Evolutionary conservation across 2,329 filamentous ascomycete species (phyloP), one percentile per base, ranked within the genome.

Genomic region (Aspergillus sp.): DNA sequence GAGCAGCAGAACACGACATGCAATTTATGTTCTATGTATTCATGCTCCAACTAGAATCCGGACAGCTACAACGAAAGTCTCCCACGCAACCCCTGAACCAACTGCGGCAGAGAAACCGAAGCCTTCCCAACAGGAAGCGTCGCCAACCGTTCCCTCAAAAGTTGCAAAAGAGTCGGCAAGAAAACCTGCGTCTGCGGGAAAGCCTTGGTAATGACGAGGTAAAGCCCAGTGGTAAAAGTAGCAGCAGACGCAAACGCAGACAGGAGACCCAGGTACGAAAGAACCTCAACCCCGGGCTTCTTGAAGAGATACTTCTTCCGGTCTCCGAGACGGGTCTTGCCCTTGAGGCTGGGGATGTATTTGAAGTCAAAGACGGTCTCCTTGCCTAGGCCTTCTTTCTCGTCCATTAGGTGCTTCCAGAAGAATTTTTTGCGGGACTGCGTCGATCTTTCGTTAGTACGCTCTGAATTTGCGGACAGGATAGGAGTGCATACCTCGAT

Each of bases 291-390:
- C 0, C 70, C 70, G 23, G 60, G 63, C 38, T 63, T 62, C 50
- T 69, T 65, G 41, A 66, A 67, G 28, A 63, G 64, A 28, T 64
- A 71, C 6, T 41, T 60, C 25, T 66, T 61, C 38, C 66, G 61
- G 7, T 69, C 51, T 11, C 70, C 70, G 17, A 70, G 48, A 3
- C 63, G 66, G 3, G 70, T 72, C 2, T 59, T 69, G 2, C 67
- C 62, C 19, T 64, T 67, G 3, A 71, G 56, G 1, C 63, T 65
- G 3, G 70, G 70, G 11, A 72, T 58, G 38, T 90, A 90, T 71
- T 92, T 89, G 76, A 92, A 89, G n/a, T 89, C 85, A 69, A 92
- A 92, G 7, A 78, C 80, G 2, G 84, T 85, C 68, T 87, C 83
- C 52, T 83, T 79, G 0, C 89, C 86, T 15, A 93, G 79, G 0